Evolutionary conservation across 2,329 filamentous ascomycete genomes (phyloP).

Genomic region (Emericellopsis atlantica): DNA sequence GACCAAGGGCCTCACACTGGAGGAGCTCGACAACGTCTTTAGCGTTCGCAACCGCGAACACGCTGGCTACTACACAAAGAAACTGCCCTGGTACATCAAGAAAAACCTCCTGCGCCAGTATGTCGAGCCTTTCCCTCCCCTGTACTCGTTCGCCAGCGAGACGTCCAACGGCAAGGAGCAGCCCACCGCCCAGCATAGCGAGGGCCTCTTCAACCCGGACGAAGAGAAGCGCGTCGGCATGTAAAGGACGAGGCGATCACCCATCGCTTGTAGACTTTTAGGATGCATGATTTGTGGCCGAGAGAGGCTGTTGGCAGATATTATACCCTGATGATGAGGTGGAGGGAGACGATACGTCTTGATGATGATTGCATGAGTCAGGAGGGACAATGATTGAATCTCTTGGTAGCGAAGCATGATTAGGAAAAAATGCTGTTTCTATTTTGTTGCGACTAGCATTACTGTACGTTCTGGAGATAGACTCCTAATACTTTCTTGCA

Average conservation of each 20-base stretch:
- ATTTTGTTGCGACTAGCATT: no score
- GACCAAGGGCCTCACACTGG: conserved; percentile 19
- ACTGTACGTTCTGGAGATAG: no score
- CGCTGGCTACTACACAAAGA: conserved; percentile 14
- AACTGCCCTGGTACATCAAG: conserved; percentile 18
- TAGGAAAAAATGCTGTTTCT: no score
- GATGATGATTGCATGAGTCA: no score
- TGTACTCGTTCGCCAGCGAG: conserved; percentile 15
- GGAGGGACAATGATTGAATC: no score
- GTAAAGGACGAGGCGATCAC: neutral
- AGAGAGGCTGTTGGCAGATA: no score
- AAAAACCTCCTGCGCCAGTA: conserved; percentile 15
- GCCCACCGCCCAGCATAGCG: conserved; percentile 3
- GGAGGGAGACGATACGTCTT: no score
- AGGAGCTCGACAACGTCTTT: conserved; percentile 21
- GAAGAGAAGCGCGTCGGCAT: neutral
- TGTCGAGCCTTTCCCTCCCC: conserved; percentile 14
- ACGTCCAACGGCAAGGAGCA: neutral
- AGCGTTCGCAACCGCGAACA: conserved; percentile 16
- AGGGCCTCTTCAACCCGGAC: conserved; percentile 1
- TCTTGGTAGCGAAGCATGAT: no score
- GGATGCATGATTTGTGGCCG: no score
- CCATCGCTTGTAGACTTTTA: neutral
- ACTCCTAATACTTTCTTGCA: no score
- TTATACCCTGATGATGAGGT: no score